These are phyloP conservation scores for Rhizopus sp. DNA, from an alignment of 371 early-diverging fungal species.

Conservation along the genomic window DNA sequence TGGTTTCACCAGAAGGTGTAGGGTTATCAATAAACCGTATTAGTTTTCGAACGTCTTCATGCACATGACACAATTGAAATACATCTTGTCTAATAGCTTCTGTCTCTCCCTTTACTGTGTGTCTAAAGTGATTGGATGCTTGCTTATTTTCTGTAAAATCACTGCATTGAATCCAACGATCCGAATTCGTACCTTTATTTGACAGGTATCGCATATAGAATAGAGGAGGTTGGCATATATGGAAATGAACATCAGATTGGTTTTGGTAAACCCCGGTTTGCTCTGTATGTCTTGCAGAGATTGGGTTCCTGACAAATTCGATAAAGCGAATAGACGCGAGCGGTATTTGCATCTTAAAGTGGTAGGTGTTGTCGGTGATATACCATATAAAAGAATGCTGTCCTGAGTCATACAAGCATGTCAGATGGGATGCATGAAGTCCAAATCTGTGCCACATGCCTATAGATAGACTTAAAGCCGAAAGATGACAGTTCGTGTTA, in stretches of 20 bases:
- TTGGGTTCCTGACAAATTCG: conserved; percentile 38
- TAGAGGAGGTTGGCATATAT: conserved; percentile 57
- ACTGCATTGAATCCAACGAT: conserved; percentile 62
- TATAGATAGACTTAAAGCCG: conserved; percentile 60
- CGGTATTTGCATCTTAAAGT: conserved; percentile 63
- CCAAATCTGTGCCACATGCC: conserved; percentile 78
- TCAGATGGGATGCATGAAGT: conserved; percentile 50
- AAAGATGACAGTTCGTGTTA: not conserved
- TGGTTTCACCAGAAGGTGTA: too few species aligned
- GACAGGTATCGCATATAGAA: conserved; percentile 57
- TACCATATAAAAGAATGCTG: conserved; percentile 61
- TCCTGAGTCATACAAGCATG: conserved; percentile 53
- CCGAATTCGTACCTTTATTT: not conserved
- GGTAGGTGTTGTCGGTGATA: conserved; percentile 45
- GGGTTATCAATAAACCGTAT: not conserved
- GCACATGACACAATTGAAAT: not conserved
- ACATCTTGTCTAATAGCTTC: not conserved
- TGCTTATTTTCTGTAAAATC: conserved; percentile 77
- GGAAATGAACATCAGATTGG: conserved; percentile 55
- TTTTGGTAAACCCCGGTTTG: conserved; percentile 23
- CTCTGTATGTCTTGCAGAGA: not conserved
- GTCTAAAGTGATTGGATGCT: not conserved
- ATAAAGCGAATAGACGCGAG: conserved; percentile 52
- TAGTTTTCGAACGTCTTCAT: not conserved
- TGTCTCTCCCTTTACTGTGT: not conserved